Base-by-base conservation (phyloP, 768 basidiomycete genomes). In the Rhizopogon roseolus region DNA sequence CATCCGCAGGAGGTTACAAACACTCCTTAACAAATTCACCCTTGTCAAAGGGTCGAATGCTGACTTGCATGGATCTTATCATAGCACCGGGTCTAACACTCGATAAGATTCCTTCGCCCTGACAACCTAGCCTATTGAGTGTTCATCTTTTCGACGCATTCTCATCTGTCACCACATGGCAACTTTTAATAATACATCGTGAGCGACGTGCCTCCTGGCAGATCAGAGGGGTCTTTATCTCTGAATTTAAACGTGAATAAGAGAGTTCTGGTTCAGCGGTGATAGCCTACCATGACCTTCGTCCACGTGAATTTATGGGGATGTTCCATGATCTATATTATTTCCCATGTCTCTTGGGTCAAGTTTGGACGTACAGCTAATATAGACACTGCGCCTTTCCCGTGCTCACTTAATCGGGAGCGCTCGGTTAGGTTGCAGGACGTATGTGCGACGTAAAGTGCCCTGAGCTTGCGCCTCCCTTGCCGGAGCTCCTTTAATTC, bases 241-340 rank as follows among this genome's bases (percentile, higher is more conserved):
- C 57, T 65, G 36, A 39, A 49, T 55, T 60, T 60, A 57, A 41
- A 49, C 50, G 56, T 49, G 55, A 51, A 54, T 56, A 54, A 66
- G 54, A 57, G 43, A 49, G 48, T 56, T 54, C 41, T 54, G 41
- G 37, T 53, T 14, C 50, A 56, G 65, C 50, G 56, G 49, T 38
- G 55, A 56, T 57, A 54, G 16, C 22, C 13, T 37, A 54, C n/a
- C n/a, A n/a, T n/a, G n/a, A n/a, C 51, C 49, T 55, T 58, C 52
- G 43, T 50, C 58, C 58, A 53, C 58, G 65, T 62, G 58, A 65
- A 39, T 29, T 25, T 3, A 19, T 48, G 22, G 34, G 34, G 14
- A 16, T 22, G 16, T 9, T 48, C 34, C 37, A 19, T 36, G 46
- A 28, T 11, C 34, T 45, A 34, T 11, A 29, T 5, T 38, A 17